Base-by-base conservation (phyloP, 1,284 basidiomycete species). In the Boletus sp. region DNA sequence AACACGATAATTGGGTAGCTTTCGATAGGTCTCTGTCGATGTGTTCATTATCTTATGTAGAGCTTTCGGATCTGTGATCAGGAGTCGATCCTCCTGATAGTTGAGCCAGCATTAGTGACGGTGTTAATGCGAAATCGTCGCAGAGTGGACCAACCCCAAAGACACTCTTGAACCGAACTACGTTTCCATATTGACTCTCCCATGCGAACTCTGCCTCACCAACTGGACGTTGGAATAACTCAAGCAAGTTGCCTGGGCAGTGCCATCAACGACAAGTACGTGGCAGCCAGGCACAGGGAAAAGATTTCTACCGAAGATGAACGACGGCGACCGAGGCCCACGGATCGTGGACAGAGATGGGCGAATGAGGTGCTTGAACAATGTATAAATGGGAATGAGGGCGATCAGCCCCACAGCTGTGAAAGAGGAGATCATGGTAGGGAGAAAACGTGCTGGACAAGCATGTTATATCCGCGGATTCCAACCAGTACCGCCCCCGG, bases 21-120 rank as follows among this genome's bases (percentile, higher is more conserved):
- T 73, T 8, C 60, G 55, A 48, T 68, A 76, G 29, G 52, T 60
- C 50, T 74, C 70, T 0, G 63, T 66, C 0, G 70, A 67, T 2
- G 69, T 67, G 39, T 69, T 64, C 32, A 70, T 61, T n/a, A 77
- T 69, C 51, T 69, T 68, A 33, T 73, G 73, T 13, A 75, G 49
- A 6, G 73, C 73, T 51, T 70, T 72, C 5, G 73, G 71, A 44
- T 77, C 74, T 0, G 61, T 16, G 14, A 69, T 30, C 32, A 69
- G 34, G 8, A 69, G 54, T 9, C 46, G 46, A 38, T 69, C 49
- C 13, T 55, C 53, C 66, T 68, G 36, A 12, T 2, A 5, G 22
- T 20, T 9, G 8, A 7, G 25, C 9, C 32, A 33, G 4, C 8
- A 16, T 17, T 17, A 4, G 17, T 13, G 35, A 23, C 19, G 19